Conservation (phyloP, 257 asterid genomes). For the Nicotiana tabacum region DNA sequence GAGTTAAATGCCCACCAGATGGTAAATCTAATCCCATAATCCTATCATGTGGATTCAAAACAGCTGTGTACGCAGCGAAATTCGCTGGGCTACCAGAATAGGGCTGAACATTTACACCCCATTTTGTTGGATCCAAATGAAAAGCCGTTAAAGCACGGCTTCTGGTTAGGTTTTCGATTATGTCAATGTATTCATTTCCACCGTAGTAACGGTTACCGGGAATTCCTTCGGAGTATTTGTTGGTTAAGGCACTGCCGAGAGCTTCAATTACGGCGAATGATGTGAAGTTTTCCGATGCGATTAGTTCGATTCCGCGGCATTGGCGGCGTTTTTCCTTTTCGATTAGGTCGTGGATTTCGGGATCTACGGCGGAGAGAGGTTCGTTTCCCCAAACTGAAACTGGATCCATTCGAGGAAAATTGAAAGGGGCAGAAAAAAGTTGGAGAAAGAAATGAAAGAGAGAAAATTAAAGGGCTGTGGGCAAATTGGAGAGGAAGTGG, state of each 20-base stretch:
- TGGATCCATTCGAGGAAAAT: constrained; percentile 31
- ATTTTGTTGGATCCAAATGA: constrained; percentile 37
- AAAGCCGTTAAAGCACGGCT: constrained; percentile 39
- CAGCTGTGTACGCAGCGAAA: constrained; percentile 77
- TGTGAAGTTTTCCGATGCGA: constrained; percentile 85
- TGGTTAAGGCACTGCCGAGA: constrained; percentile 88
- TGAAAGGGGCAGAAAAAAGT: background rate
- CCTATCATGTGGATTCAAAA: constrained; percentile 71
- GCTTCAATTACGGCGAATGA: constrained; percentile 93
- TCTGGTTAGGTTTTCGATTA: constrained; percentile 39
- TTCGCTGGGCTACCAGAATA: constrained; percentile 52
- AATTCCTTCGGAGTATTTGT: constrained; percentile 92
- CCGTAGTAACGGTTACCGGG: constrained; percentile 62
- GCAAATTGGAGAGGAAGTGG: background rate
- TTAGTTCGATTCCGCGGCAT: constrained; percentile 44
- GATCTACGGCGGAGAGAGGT: constrained; percentile 32
- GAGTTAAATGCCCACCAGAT: constrained; percentile 79
- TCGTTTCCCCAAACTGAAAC: constrained; percentile 39
- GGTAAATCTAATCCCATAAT: constrained; percentile 87
- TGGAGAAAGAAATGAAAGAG: background rate
- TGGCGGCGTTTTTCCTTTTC: constrained; percentile 46
- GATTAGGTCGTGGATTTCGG: constrained; percentile 42
- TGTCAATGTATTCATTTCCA: constrained; percentile 39
- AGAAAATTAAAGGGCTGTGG: background rate
- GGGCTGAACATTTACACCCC: constrained; percentile 55